Conservation (phyloP, 2,329 filamentous ascomycete genomes). For the Cadophora gregata region DNA sequence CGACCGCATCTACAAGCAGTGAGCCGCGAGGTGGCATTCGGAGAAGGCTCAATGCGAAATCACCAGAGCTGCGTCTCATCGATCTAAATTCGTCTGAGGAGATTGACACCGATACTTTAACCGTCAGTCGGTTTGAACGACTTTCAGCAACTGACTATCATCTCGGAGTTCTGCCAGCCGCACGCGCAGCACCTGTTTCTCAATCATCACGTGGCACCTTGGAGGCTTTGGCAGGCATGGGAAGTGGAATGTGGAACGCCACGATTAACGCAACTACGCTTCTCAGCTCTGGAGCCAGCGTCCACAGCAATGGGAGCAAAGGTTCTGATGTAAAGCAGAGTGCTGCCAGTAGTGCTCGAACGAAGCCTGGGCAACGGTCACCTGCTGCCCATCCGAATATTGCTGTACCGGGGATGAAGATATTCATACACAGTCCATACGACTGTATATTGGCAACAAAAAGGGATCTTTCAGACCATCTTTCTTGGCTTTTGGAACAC, state of each 20-base stretch:
- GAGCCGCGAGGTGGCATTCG: slow-evolving; percentile 70
- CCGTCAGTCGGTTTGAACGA: slow-evolving; percentile 84
- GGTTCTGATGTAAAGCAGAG: slow-evolving; percentile 60
- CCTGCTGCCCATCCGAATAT: slow-evolving; percentile 40
- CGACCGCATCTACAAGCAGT: slow-evolving; percentile 56
- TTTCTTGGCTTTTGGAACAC: slow-evolving; percentile 84
- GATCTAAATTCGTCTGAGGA: slow-evolving; percentile 84
- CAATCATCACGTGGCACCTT: slow-evolving; percentile 72
- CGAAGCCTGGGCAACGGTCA: slow-evolving; percentile 53
- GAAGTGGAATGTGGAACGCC: slow-evolving; percentile 85
- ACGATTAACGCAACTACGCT: slow-evolving; percentile 86
- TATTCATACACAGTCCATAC: slow-evolving; percentile 96
- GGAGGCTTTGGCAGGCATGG: slow-evolving; percentile 74
- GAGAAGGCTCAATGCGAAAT: slow-evolving; percentile 77
- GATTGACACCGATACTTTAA: slow-evolving; percentile 84
- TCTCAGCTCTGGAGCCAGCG: slow-evolving; percentile 85
- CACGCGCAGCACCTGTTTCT: slow-evolving; percentile 66
- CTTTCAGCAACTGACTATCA: slow-evolving; percentile 92
- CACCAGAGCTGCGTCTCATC: slow-evolving; percentile 89
- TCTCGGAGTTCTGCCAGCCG: slow-evolving; percentile 80
- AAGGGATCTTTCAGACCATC: slow-evolving; percentile 82
- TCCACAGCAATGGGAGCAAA: slow-evolving; percentile 64
- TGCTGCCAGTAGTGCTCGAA: slow-evolving; percentile 46
- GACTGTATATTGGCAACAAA: slow-evolving; percentile 94
- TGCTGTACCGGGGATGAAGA: slow-evolving; percentile 66